Percentiles rank a stretch among this genome's conserved stretches.
Conservation (phyloP, 192 early-diverging fungal genomes). For the Phlyctochytrium arcticum region DNA sequence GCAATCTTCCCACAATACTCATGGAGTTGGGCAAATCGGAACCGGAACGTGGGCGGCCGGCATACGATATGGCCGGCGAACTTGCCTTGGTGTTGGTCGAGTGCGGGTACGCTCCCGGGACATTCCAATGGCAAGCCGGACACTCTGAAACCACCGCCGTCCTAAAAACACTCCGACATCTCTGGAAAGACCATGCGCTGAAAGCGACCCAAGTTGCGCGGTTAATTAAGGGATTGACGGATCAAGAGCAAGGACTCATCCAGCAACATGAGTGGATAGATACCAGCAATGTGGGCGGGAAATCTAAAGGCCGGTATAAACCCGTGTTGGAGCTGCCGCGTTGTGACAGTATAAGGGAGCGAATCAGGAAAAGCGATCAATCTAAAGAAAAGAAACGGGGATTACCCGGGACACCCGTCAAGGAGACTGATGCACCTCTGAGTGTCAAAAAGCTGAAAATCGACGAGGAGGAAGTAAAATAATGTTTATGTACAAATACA, state of each 20-base stretch:
- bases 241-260: too few species aligned
- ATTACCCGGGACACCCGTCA: neutral
- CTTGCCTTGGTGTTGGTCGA: slow-evolving; percentile 85
- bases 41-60: slow-evolving; percentile 59
- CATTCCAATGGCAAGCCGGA: slow-evolving; percentile 21
- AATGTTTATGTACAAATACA: too few species aligned
- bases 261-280: too few species aligned
- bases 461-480: too few species aligned
- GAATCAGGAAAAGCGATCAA: slow-evolving; percentile 1
- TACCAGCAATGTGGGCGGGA: too few species aligned
- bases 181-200: neutral
- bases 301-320: slow-evolving; percentile 25
- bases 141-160: neutral
- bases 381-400: neutral
- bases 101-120: slow-evolving; percentile 62
- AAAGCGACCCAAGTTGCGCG: neutral
- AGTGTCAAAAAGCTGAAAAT: too few species aligned
- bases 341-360: slow-evolving; percentile 32
- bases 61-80: slow-evolving; percentile 90
- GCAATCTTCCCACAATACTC: slow-evolving; percentile 62
- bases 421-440: neutral
- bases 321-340: slow-evolving; percentile 29
- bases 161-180: neutral
- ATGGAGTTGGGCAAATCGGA: slow-evolving; percentile 56
- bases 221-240: neutral